Evolutionary conservation across 2,329 filamentous ascomycete genomes (phyloP).

Genomic region (Ophiostoma montium): DNA sequence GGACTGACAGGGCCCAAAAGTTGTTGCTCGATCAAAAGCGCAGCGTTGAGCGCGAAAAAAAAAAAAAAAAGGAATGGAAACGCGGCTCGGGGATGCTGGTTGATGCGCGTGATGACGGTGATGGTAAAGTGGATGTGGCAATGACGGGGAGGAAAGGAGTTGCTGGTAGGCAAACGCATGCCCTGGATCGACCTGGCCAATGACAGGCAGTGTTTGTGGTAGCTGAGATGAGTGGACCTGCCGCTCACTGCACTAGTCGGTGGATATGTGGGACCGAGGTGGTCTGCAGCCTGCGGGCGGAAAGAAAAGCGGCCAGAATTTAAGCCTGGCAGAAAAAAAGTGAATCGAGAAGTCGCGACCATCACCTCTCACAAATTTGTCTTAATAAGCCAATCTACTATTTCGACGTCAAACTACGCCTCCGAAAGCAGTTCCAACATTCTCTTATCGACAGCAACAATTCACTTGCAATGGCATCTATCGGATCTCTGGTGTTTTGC

Average conservation of each 20-base stretch:
- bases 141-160: neutral
- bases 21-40: neutral
- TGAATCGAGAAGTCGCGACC: neutral
- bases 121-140: constrained; percentile 2
- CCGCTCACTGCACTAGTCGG: neutral
- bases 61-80: neutral
- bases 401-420: neutral
- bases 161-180: neutral
- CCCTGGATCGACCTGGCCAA: too few relatives aligned
- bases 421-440: neutral
- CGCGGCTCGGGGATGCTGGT: neutral
- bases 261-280: neutral
- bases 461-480: constrained; percentile 54
- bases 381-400: neutral
- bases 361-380: neutral
- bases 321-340: constrained; percentile 9
- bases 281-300: neutral
- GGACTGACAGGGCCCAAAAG: neutral
- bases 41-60: neutral
- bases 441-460: neutral
- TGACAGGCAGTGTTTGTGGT: neutral
- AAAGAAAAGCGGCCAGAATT: neutral
- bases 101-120: neutral
- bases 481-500: constrained; percentile 87
- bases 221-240: neutral